phyloP scores from a whole-genome alignment of 1,139 yeast genomes.

The Candida buenavistaensis region DNA sequence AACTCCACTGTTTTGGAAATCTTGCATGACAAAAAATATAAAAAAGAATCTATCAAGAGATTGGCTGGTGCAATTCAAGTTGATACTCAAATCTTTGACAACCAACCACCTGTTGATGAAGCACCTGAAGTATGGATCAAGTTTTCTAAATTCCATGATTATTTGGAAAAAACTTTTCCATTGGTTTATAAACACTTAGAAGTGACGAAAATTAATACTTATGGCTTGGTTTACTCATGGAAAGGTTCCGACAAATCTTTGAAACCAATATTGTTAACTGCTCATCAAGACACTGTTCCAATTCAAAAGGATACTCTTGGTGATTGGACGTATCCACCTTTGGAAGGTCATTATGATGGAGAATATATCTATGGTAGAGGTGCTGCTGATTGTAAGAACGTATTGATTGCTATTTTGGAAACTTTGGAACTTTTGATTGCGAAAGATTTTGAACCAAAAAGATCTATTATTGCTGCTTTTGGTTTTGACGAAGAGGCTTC shows the following conservation, averaged over 20 bases:
- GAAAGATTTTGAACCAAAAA: constrained; percentile 30
- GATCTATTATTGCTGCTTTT: constrained; percentile 42
- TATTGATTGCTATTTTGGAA: constrained; percentile 39
- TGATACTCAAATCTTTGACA: constrained; percentile 47
- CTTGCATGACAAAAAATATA: constrained; percentile 32
- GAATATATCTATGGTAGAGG: constrained; percentile 41
- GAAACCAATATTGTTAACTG: constrained; percentile 68
- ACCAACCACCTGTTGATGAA: constrained; percentile 40
- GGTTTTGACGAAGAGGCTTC: constrained; percentile 49
- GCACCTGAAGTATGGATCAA: constrained; percentile 40
- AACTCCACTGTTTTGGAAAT: constrained; percentile 36
- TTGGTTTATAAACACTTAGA: constrained; percentile 47
- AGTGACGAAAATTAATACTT: constrained; percentile 59
- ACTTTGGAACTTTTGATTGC: constrained; percentile 35
- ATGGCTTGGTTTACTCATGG: constrained; percentile 69
- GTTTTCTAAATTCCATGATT: constrained; percentile 56
- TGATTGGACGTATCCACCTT: constrained; percentile 72
- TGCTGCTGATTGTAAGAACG: constrained; percentile 42
- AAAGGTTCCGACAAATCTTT: constrained; percentile 52
- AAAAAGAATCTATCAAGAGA: constrained; percentile 34
- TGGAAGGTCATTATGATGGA: constrained; percentile 68
- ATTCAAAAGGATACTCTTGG: constrained; percentile 58
- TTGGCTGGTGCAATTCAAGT: constrained; percentile 45
- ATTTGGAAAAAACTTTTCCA: constrained; percentile 60
- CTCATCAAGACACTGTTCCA: constrained; percentile 86